Percentiles rank a stretch among this genome's conserved stretches.
Evolutionary conservation across 768 basidiomycete genomes (phyloP).

Genomic region (Tulasnella sp.): DNA sequence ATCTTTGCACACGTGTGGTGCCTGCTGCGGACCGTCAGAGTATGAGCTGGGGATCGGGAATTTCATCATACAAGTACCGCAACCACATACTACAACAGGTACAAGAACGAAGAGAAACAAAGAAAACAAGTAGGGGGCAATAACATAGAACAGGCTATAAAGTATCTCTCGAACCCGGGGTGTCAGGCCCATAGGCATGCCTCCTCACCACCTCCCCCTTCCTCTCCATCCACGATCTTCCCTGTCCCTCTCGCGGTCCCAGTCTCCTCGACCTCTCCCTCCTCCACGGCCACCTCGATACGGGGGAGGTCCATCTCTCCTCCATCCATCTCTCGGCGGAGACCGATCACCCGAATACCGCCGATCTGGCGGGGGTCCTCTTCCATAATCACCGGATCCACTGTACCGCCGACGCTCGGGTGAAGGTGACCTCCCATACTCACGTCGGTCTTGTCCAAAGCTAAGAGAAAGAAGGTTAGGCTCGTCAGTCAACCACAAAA

Average conservation of each 20-base stretch:
- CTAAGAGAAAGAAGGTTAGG: neutral
- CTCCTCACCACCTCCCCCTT: neutral
- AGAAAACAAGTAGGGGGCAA: too few relatives aligned
- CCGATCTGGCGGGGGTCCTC: conserved; percentile 2
- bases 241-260: neutral
- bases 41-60: too few relatives aligned
- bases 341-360: conserved; percentile 5
- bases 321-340: neutral
- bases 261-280: neutral
- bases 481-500: neutral
- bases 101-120: too few relatives aligned
- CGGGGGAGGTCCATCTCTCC: neutral
- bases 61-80: too few relatives aligned
- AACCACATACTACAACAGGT: too few relatives aligned
- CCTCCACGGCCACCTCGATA: neutral
- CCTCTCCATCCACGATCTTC: conserved; percentile 12
- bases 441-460: neutral
- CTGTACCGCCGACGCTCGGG: neutral
- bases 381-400: neutral
- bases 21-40: too few relatives aligned
- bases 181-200: too few relatives aligned
- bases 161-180: too few relatives aligned
- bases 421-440: conserved; percentile 7
- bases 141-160: too few relatives aligned
- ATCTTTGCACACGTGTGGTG: neutral